phyloP scores from a whole-genome alignment of 208 protist genomes.

The Trypanosoma brucei region DNA sequence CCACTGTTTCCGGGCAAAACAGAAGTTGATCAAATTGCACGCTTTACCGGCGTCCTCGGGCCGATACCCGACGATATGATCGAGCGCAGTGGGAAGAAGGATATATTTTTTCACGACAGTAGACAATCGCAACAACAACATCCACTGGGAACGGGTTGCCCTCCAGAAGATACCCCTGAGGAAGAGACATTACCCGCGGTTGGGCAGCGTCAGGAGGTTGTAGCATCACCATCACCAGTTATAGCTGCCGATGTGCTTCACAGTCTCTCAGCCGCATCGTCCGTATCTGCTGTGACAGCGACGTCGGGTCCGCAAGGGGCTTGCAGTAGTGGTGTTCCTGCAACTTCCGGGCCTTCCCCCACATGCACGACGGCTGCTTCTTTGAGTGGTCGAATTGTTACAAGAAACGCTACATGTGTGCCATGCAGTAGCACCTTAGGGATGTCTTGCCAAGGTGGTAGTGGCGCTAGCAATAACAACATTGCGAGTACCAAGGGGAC shows the following conservation, averaged over 20 bases:
- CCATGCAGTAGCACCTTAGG: background rate
- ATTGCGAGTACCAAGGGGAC: slow-evolving; percentile 8
- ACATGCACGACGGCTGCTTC: slow-evolving; percentile 4
- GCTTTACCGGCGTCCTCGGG: slow-evolving; percentile 84
- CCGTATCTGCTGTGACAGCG: slow-evolving; percentile 18
- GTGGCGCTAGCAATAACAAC: slow-evolving; percentile 9
- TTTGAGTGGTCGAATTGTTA: background rate
- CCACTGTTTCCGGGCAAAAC: slow-evolving; percentile 95
- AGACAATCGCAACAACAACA: background rate
- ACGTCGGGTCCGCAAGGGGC: background rate
- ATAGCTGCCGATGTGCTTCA: slow-evolving; percentile 25
- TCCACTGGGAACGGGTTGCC: background rate
- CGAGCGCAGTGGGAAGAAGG: slow-evolving; percentile 52
- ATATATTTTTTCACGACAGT: slow-evolving; percentile 23
- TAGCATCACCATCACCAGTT: slow-evolving; percentile 17
- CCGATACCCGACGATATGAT: slow-evolving; percentile 79
- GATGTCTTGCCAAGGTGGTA: slow-evolving; percentile 1
- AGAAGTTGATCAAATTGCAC: slow-evolving; percentile 93
- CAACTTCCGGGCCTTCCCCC: background rate
- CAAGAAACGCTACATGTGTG: background rate
- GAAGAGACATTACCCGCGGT: background rate
- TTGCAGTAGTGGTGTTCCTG: background rate
- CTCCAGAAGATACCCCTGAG: background rate
- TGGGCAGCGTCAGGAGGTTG: slow-evolving; percentile 1
- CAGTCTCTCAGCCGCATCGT: slow-evolving; percentile 19